Evolutionary conservation across 441 rosid species (phyloP).

Genomic region (Brassica hybrid): DNA sequence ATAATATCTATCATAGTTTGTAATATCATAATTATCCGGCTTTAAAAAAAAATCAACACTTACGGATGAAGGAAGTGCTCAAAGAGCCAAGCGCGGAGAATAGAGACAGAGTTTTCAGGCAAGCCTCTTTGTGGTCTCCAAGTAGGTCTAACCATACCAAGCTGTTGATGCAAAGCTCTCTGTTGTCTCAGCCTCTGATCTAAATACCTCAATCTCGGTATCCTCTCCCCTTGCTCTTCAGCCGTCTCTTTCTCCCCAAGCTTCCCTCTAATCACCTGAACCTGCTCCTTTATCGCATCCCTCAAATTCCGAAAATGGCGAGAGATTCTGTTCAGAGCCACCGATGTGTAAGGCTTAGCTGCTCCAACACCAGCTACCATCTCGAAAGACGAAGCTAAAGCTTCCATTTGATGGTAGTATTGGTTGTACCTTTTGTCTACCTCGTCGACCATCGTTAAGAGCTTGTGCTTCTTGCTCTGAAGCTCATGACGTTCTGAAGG

Average conservation of each 20-base stretch:
- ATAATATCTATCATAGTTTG: too few species aligned
- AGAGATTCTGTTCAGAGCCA: conserved; percentile 77
- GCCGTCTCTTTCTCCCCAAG: conserved; percentile 68
- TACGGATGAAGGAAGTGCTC: conserved; percentile 87
- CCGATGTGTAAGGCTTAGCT: conserved; percentile 75
- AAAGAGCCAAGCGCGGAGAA: too few species aligned
- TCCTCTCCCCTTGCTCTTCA: conserved; percentile 40
- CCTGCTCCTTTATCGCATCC: conserved; percentile 65
- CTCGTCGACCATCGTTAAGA: background rate
- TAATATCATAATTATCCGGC: too few species aligned
- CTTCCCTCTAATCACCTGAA: conserved; percentile 50
- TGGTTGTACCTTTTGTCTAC: background rate
- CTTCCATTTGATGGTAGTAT: conserved; percentile 55
- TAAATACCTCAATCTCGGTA: conserved; percentile 67
- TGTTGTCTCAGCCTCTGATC: conserved; percentile 72
- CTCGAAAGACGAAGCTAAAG: conserved; percentile 56
- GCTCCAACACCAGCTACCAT: conserved; percentile 73
- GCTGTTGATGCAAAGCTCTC: too few species aligned
- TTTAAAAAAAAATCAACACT: background rate
- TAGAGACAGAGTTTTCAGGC: too few species aligned
- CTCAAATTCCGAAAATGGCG: conserved; percentile 70
- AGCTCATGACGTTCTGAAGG: conserved; percentile 63
- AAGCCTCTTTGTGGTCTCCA: too few species aligned
- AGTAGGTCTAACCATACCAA: too few species aligned
- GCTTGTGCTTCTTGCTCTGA: conserved; percentile 42